Base-by-base conservation (phyloP, 306 rosid genomes). In the Prosopis cineraria region DNA sequence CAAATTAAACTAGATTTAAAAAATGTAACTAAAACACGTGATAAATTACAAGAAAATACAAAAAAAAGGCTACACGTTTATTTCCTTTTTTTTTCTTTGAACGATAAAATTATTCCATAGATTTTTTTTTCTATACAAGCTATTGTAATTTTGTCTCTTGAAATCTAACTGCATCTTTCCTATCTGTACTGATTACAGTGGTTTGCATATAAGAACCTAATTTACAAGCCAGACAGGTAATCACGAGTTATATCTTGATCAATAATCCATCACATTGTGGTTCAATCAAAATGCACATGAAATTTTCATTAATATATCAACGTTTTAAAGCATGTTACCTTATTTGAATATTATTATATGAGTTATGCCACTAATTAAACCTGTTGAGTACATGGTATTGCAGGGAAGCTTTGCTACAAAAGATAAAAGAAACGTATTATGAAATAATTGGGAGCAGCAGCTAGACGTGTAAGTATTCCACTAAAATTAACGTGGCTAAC, bases 171-270 rank as follows among this genome's bases (percentile, higher is more conserved):
- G 2, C 34, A 31, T 31, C 34, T 31, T 31, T 4, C 34, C 34
- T 31, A 31, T 31, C 34, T 31, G 3, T 31, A 2, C 13, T 17
- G 4, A 3, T 31, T 84, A 85, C 94, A 93, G 98, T 91, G 93
- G 94, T 93, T 90, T 81, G 90, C 72, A 34, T 93, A 88, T 86
- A 91, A 91, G 87, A 85, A 89, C 82, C 72, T 93, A 77, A 52
- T 91, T 39, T 88, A 79, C 91, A 85, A 89, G 82, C 97, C 98
- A 65, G 93, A 93, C 27, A 72, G 98, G 98, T 92, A 55, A 84
- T 82, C 72, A 17, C 37, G 24, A n/a, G 45, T 69, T 80, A n/a
- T 80, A 43, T 56, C 34, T 31, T 31, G 34, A 31, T 1, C 4
- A 31, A 31, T 31, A 31, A 31, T 63, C 24, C 48, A 33, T 30